phyloP scores from a whole-genome alignment of 2,329 filamentous ascomycete genomes.

The Cryphonectria radicalis region DNA sequence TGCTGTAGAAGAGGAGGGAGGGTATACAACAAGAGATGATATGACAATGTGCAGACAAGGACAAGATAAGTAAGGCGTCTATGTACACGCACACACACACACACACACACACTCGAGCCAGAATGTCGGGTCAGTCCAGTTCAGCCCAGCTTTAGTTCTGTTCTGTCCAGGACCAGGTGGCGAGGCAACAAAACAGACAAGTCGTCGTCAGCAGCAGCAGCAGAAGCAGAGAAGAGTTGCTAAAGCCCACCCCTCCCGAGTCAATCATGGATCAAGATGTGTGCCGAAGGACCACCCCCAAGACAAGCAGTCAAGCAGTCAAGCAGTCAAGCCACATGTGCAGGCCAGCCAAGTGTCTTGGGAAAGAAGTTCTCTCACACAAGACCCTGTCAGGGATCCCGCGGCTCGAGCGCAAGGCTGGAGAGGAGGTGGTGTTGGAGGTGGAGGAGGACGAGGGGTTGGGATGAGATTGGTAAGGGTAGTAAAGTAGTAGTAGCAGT shows the following conservation, averaged over 20 bases:
- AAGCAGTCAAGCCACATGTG: slow-evolving; percentile 27
- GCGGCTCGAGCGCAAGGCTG: slow-evolving; percentile 10
- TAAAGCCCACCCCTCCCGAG: too few relatives aligned
- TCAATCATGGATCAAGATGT: slow-evolving; percentile 17
- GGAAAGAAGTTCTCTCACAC: slow-evolving; percentile 20
- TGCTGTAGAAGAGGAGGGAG: not conserved
- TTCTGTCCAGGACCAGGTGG: not conserved
- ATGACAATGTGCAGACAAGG: not conserved
- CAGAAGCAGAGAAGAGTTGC: not conserved
- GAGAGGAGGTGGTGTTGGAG: not conserved
- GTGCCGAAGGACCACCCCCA: not conserved
- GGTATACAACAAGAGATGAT: not conserved
- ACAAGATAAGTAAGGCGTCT: not conserved
- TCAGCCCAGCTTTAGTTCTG: not conserved
- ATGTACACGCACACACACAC: not conserved
- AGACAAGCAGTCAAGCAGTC: slow-evolving; percentile 2
- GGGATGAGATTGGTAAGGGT: not conserved
- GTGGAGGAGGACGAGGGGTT: slow-evolving; percentile 1
- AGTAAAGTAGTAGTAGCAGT: not conserved
- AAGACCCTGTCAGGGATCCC: slow-evolving; percentile 11
- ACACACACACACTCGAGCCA: not conserved
- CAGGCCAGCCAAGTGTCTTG: slow-evolving; percentile 24
- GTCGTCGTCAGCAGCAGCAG: slow-evolving; percentile 5
- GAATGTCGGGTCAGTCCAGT: not conserved
- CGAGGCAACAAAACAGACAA: not conserved